Conservation (phyloP, 306 rosid genomes). For the Cucurbita pepo region DNA sequence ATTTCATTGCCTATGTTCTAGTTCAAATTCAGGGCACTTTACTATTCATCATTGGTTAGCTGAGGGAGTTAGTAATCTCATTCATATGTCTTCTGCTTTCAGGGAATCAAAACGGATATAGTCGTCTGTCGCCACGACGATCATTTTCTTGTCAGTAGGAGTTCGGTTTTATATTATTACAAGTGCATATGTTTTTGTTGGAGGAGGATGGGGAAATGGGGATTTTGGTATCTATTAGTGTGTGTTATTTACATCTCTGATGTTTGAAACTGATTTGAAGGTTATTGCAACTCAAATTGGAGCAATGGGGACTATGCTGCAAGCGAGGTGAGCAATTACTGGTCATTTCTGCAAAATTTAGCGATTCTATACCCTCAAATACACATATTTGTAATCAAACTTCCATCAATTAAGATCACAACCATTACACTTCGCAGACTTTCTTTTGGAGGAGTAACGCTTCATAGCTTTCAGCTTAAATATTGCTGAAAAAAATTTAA, state of each 20-base stretch:
- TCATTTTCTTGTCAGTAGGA: slow-evolving; percentile 53
- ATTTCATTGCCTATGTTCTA: not conserved
- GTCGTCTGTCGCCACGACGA: slow-evolving; percentile 58
- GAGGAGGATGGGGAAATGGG: slow-evolving; percentile 3
- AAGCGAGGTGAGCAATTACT: slow-evolving; percentile 58
- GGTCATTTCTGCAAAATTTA: not conserved
- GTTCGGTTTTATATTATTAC: not conserved
- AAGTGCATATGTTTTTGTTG: not conserved
- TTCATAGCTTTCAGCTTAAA: too few species aligned
- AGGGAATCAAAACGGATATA: slow-evolving; percentile 76
- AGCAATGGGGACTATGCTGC: slow-evolving; percentile 73
- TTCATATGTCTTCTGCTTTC: slow-evolving; percentile 9
- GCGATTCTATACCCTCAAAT: too few species aligned
- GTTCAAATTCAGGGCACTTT: not conserved
- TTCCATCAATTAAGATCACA: too few species aligned
- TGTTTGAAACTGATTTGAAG: slow-evolving; percentile 18
- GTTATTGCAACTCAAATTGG: slow-evolving; percentile 80
- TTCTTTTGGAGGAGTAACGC: too few species aligned
- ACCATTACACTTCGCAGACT: too few species aligned
- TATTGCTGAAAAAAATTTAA: too few species aligned
- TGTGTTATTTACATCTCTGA: not conserved
- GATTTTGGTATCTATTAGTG: not conserved
- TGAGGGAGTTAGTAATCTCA: not conserved
- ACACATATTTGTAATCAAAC: too few species aligned
- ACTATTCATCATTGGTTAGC: not conserved